Evolutionary conservation across 1,139 yeast genomes (phyloP).

Genomic region (Zygoascus meyerae): DNA sequence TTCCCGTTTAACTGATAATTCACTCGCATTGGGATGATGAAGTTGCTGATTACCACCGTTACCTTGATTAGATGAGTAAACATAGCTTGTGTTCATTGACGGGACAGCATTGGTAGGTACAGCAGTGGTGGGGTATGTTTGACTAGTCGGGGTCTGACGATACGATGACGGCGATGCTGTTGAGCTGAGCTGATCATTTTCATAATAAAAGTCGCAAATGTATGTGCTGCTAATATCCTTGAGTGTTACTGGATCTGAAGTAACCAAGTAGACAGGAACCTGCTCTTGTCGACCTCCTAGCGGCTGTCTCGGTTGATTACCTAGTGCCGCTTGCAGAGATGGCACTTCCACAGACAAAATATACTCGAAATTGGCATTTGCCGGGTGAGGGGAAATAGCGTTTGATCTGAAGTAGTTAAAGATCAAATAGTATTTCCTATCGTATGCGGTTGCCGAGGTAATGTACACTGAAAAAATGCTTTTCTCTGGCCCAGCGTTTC

Average conservation of each 20-base stretch:
- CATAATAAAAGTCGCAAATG: slow-evolving; percentile 23
- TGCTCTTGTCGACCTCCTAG: slow-evolving; percentile 4
- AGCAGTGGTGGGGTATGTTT: no score
- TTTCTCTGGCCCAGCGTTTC: slow-evolving; percentile 10
- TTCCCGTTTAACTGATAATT: no score
- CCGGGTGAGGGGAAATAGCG: slow-evolving; percentile 11
- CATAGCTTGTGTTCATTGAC: no score
- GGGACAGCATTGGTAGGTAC: no score
- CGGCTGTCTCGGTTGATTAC: slow-evolving; percentile 5
- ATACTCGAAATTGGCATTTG: slow-evolving; percentile 15
- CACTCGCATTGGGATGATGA: no score
- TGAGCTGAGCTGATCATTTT: slow-evolving; percentile 9
- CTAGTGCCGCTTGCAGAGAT: slow-evolving; percentile 15
- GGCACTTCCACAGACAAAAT: slow-evolving; percentile 20
- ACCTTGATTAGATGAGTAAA: no score
- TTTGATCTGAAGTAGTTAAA: slow-evolving; percentile 17
- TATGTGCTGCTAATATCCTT: slow-evolving; percentile 22
- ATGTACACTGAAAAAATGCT: slow-evolving; percentile 10
- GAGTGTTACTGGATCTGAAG: slow-evolving; percentile 18
- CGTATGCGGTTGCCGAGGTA: slow-evolving; percentile 13
- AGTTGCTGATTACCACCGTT: no score
- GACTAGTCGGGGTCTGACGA: no score
- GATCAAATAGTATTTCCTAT: slow-evolving; percentile 15
- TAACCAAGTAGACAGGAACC: slow-evolving; percentile 16
- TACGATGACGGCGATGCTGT: no score